Evolutionary conservation across 495 filamentous ascomycete genomes (phyloP).

Genomic region (Penicillium flavigenum): DNA sequence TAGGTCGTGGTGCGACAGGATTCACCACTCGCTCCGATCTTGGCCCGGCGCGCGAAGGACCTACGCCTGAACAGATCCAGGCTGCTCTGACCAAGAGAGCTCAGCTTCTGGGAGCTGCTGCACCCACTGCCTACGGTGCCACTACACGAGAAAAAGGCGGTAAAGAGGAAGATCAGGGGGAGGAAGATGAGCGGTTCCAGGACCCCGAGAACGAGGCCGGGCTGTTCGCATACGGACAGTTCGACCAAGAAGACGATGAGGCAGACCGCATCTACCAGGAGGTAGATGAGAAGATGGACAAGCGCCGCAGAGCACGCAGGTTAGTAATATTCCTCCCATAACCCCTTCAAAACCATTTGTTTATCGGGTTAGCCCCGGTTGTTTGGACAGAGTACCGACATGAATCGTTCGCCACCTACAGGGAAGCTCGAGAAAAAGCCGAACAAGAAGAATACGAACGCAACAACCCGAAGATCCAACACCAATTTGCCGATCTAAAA

Average conservation of each 20-base stretch:
- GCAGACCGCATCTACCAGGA: conserved; percentile 93
- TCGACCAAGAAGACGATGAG: conserved; percentile 95
- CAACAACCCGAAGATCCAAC: conserved; percentile 97
- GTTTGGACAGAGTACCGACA: conserved; percentile 86
- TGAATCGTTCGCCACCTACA: conserved; percentile 62
- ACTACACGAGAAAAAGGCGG: conserved; percentile 63
- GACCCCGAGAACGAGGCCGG: conserved; percentile 98
- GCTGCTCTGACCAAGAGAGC: conserved; percentile 92
- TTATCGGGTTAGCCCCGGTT: conserved; percentile 62
- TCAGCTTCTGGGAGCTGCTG: conserved; percentile 76
- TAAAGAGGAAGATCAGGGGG: conserved; percentile 63
- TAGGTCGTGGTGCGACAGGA: conserved; percentile 95
- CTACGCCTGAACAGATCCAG: conserved; percentile 97
- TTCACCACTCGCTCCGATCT: conserved; percentile 98
- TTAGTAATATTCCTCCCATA: conserved; percentile 56
- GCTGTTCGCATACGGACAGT: conserved; percentile 88
- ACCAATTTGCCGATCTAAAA: conserved; percentile 96
- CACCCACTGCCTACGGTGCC: conserved; percentile 75
- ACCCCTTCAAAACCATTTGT: conserved; percentile 53
- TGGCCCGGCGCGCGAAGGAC: conserved; percentile 92
- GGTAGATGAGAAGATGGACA: conserved; percentile 96
- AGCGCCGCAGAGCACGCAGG: conserved; percentile 81
- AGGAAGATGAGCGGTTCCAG: conserved; percentile 84
- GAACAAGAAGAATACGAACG: conserved; percentile 93
- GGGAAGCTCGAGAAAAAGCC: conserved; percentile 91